These are phyloP conservation scores for Fallopia convolvulus DNA, from an alignment of 148 eudicot genomes.

Conservation along the genomic window DNA sequence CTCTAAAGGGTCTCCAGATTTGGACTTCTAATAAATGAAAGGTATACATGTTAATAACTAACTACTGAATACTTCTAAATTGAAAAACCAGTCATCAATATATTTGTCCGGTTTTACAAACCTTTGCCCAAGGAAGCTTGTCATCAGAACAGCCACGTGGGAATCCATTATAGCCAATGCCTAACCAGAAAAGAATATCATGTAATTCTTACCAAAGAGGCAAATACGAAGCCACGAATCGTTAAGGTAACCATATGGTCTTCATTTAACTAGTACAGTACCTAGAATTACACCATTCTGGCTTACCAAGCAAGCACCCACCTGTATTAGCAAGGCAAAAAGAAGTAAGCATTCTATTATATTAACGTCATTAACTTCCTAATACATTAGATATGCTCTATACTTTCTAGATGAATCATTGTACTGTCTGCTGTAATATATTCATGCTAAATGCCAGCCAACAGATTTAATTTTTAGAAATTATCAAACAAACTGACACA, in stretches of 20 bases:
- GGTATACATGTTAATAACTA: not conserved
- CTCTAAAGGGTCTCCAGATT: conserved; percentile 68
- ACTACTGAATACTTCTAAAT: not conserved
- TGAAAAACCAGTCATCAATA: not conserved
- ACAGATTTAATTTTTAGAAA: not conserved
- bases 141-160: conserved; percentile 97
- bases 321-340: conserved; percentile 26
- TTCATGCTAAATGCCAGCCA: not conserved
- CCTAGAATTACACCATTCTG: conserved; percentile 70
- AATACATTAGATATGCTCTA: not conserved
- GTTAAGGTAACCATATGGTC: not conserved
- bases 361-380: not conserved
- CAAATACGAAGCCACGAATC: not conserved
- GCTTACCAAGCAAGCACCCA: conserved; percentile 85
- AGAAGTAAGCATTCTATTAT: not conserved
- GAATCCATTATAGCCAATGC: conserved; percentile 95
- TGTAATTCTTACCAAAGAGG: not conserved
- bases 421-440: not conserved
- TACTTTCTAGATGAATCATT: not conserved
- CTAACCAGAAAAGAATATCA: conserved; percentile 31
- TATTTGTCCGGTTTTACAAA: conserved; percentile 13
- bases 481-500: not conserved
- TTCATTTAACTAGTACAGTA: conserved; percentile 19
- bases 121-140: conserved; percentile 96
- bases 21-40: conserved; percentile 54